phyloP scores from a whole-genome alignment of 169 alveolate genomes.

The Ichthyophthirius multifiliis region DNA sequence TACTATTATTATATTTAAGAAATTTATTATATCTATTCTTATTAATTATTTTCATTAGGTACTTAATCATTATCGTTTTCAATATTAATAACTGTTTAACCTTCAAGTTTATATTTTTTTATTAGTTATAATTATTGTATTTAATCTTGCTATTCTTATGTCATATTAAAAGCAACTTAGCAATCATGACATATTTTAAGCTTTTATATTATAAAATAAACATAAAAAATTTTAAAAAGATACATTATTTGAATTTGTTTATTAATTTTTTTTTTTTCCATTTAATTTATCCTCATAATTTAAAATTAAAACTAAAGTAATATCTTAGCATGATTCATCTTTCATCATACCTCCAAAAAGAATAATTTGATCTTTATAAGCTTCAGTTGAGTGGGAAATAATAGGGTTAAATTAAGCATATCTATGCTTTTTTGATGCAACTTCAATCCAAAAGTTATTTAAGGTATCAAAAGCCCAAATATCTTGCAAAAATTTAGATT shows the following conservation, averaged over 20 bases:
- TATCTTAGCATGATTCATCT: background rate
- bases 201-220: too few relatives aligned
- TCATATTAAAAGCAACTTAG: background rate
- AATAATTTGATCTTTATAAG: background rate
- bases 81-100: too few relatives aligned
- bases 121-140: too few relatives aligned
- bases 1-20: too few relatives aligned
- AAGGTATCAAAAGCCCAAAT: slow-evolving; percentile 6
- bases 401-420: background rate
- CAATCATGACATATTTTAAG: background rate
- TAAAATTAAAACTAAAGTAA: background rate
- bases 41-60: too few relatives aligned
- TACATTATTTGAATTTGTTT: background rate
- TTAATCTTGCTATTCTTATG: too few relatives aligned
- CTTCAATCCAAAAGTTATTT: background rate
- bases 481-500: background rate
- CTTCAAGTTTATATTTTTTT: too few relatives aligned
- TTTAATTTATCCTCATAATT: background rate
- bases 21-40: too few relatives aligned
- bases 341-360: background rate
- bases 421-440: background rate
- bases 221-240: too few relatives aligned
- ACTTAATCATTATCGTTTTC: too few relatives aligned
- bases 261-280: background rate
- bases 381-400: background rate